Evolutionary conservation across 139 green algal genomes (phyloP).

Genomic region (Chlorella vulgaris): DNA sequence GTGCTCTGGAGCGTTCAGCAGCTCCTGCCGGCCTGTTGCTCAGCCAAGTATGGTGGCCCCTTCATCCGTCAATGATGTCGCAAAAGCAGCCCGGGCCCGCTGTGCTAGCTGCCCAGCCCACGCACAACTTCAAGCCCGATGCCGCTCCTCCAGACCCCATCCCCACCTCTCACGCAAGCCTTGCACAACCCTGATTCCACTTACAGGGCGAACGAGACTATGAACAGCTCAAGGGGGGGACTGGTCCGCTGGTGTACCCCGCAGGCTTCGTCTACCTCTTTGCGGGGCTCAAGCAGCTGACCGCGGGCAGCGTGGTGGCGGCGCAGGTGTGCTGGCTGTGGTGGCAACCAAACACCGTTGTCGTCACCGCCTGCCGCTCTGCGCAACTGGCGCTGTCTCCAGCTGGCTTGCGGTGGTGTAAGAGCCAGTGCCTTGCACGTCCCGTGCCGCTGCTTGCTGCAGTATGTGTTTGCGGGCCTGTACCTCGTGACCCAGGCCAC

Average conservation of each 20-base stretch:
- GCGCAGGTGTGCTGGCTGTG: constrained; percentile 31
- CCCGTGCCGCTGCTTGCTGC: constrained; percentile 5
- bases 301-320: constrained; percentile 48
- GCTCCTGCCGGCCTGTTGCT: too few relatives aligned
- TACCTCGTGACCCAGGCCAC: constrained; percentile 73
- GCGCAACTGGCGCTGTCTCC: too few relatives aligned
- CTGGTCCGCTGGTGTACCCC: constrained; percentile 88
- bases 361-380: too few relatives aligned
- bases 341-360: background rate
- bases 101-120: too few relatives aligned
- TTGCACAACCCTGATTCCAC: background rate
- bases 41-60: too few relatives aligned
- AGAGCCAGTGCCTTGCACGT: background rate
- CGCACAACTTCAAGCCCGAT: too few relatives aligned
- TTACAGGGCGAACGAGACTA: constrained; percentile 81
- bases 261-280: constrained; percentile 86
- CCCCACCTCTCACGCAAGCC: too few relatives aligned
- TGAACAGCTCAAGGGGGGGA: constrained; percentile 68
- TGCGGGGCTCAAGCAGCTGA: constrained; percentile 61
- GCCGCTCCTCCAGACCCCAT: too few relatives aligned
- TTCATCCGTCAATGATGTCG: too few relatives aligned
- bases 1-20: too few relatives aligned
- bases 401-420: too few relatives aligned
- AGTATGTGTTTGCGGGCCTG: constrained; percentile 64
- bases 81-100: background rate